Conservation (phyloP, 192 early-diverging fungal species). For the Jimgerdemannia flammicorona region DNA sequence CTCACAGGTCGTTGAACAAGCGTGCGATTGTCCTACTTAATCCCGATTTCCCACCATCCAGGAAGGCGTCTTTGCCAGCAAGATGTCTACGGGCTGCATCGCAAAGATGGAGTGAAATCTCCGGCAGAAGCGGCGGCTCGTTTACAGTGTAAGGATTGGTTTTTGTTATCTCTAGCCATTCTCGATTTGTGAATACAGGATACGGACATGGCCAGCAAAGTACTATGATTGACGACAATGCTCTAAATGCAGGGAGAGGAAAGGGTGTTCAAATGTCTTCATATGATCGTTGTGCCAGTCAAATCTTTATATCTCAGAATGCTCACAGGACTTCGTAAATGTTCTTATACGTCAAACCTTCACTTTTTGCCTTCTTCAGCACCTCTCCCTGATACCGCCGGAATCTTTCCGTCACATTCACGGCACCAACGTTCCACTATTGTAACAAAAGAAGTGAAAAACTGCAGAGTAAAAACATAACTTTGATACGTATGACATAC, state of each 20-base stretch:
- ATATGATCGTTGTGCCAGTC: conserved; percentile 8
- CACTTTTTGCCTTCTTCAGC: conserved; percentile 13
- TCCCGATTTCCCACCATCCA: conserved; percentile 17
- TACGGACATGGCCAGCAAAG: conserved; percentile 19
- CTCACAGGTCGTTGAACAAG: conserved; percentile 19
- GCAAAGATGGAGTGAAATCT: conserved; percentile 17
- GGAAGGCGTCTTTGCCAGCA: conserved; percentile 10
- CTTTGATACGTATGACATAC: conserved; percentile 14
- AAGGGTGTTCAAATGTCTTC: conserved; percentile 9
- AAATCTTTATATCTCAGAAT: conserved; percentile 8
- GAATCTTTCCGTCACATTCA: conserved; percentile 17
- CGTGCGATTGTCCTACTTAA: conserved; percentile 13
- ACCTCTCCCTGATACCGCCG: conserved; percentile 13
- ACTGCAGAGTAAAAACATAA: conserved; percentile 11
- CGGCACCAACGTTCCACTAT: conserved; percentile 5
- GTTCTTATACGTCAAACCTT: conserved; percentile 4
- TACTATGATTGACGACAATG: conserved; percentile 23
- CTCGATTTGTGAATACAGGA: conserved; percentile 15
- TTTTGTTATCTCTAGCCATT: conserved; percentile 16
- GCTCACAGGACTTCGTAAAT: conserved; percentile 18
- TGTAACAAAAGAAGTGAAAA: conserved; percentile 7
- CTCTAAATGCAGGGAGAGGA: conserved; percentile 17
- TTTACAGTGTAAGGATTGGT: conserved; percentile 16
- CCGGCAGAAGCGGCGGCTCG: conserved; percentile 11
- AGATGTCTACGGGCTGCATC: conserved; percentile 17